Conservation (phyloP, 305 asterid species). For the Fraxinus albicans region DNA sequence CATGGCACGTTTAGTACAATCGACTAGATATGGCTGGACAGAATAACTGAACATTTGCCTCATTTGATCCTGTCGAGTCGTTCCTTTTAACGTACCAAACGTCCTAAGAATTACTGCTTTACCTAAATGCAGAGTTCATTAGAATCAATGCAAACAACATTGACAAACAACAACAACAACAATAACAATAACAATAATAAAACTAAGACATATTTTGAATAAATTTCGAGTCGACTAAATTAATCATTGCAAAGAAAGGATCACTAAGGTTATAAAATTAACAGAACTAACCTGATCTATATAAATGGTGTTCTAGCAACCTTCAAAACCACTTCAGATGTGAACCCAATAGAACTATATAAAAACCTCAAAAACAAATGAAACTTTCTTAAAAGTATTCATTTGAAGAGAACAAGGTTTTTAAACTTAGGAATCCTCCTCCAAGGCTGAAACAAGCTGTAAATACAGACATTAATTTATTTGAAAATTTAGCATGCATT, state of each 20-base stretch:
- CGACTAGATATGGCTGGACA: neutral
- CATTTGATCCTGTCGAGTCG: neutral
- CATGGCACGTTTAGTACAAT: neutral
- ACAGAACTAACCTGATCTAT: neutral
- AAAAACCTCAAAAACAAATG: neutral
- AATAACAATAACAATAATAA: neutral
- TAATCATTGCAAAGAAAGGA: neutral
- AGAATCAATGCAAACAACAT: neutral
- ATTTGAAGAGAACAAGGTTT: neutral
- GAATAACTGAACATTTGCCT: neutral
- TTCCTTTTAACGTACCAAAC: neutral
- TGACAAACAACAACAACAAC: neutral
- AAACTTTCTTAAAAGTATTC: neutral
- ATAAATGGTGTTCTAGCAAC: neutral
- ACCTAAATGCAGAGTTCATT: neutral
- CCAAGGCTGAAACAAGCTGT: neutral
- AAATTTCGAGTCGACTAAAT: neutral
- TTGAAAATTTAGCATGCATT: neutral
- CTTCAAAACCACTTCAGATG: neutral
- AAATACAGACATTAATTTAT: neutral
- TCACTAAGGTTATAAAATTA: neutral
- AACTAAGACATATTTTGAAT: neutral
- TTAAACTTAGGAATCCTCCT: neutral
- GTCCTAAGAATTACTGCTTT: neutral
- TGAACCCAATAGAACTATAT: neutral